These are phyloP conservation scores for Pythium biforme DNA, from an alignment of 352 stramenopile genomes.

Conservation along the genomic window DNA sequence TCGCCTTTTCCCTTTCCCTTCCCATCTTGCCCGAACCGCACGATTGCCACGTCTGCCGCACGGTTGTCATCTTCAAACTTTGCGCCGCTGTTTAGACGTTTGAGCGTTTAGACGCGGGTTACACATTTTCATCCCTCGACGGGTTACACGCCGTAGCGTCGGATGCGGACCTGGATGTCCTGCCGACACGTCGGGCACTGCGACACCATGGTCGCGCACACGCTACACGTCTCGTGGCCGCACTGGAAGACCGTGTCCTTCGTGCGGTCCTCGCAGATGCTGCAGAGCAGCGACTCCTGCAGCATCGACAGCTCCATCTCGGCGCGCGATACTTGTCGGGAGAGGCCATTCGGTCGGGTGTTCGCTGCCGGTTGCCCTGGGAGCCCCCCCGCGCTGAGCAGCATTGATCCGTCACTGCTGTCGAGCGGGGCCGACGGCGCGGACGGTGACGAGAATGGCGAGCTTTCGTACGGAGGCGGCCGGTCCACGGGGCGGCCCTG, in stretches of 20 bases:
- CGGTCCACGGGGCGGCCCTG: neutral
- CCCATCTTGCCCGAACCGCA: neutral
- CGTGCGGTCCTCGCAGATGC: constrained; percentile 71
- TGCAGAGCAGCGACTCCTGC: constrained; percentile 64
- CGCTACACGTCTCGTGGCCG: constrained; percentile 74
- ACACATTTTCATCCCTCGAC: neutral
- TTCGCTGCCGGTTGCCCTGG: neutral
- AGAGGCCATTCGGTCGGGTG: constrained; percentile 6
- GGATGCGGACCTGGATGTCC: constrained; percentile 73
- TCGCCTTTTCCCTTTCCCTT: neutral
- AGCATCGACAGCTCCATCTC: constrained; percentile 60
- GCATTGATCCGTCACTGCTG: constrained; percentile 1
- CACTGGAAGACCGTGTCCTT: constrained; percentile 87
- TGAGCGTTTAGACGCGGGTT: constrained; percentile 3
- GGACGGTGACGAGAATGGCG: neutral
- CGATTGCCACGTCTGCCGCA: constrained; percentile 3
- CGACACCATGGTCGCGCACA: constrained; percentile 47
- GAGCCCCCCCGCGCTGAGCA: neutral
- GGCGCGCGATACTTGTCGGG: constrained; percentile 37
- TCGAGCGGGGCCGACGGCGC: constrained; percentile 19
- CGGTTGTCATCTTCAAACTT: constrained; percentile 12
- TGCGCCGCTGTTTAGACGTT: constrained; percentile 6
- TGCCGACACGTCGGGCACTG: constrained; percentile 76
- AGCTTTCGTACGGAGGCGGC: neutral
- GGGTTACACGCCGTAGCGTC: constrained; percentile 48